Base-by-base conservation (phyloP, 805 yeast species). In the Candida nitratophila region DNA sequence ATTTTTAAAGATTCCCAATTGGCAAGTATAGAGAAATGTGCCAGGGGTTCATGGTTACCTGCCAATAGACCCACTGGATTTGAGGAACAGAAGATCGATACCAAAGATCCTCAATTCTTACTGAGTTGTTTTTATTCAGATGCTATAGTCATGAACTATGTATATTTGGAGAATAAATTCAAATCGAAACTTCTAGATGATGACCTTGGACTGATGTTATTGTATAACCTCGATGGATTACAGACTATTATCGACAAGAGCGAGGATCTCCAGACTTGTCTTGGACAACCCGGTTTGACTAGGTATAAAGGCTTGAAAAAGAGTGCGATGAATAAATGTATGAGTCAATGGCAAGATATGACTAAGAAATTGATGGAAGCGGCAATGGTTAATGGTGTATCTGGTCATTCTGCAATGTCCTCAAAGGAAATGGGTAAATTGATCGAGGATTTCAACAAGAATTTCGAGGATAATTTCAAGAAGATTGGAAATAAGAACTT, bases 281-380 rank as follows among this genome's bases (percentile, higher is more conserved):
- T 88, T 37, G 86, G 86, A 1, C 58, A 66, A 16, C 56, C 67
- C 1, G 95, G 96, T 0, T 61, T 68, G 16, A 80, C 76, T 40
- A 68, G 96, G 44, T 55, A 86, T 6, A 83, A 76, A 39, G 77
- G 79, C 51, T 62, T 93, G 51, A 80, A 82, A 55, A 88, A 85
- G 57, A 69, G 90, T 48, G 87, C 83, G 39, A 64, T 85, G 54
- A 84, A 82, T 53, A 66, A 79, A 53, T 86, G 88, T 57, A 71
- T 88, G 44, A 76, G 67, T 40, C 83, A 77, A 50, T 91, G 98
- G 98, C 83, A 84, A 50, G 73, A 73, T 46, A 79, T 86, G 21
- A 88, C 96, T 3, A 73, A 86, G 20, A 73, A 77, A 42, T 71
- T 91, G 40, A 81, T 91, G 73, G 95, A 85, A 53, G 84, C 83